Conservation (phyloP, 2,329 filamentous ascomycete genomes). For the Neonectria coccinea region DNA sequence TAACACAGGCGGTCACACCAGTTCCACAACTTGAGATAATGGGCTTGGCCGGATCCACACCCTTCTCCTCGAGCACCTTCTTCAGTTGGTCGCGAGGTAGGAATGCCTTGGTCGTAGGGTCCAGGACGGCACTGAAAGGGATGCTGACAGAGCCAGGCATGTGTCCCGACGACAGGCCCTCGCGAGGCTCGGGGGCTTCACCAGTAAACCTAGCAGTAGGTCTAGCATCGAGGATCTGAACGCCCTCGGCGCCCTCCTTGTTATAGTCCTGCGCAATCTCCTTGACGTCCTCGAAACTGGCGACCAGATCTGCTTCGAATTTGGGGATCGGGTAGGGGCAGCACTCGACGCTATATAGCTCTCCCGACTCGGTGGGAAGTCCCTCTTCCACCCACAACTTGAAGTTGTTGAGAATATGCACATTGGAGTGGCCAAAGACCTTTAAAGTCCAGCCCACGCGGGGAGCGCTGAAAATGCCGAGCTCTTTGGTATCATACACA, state of each 20-base stretch:
- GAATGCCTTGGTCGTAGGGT: constrained; percentile 84
- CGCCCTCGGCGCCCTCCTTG: constrained; percentile 84
- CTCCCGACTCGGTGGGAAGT: constrained; percentile 83
- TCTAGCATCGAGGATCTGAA: constrained; percentile 91
- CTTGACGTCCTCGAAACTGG: constrained; percentile 84
- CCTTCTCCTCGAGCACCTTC: constrained; percentile 82
- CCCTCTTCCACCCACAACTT: constrained; percentile 90
- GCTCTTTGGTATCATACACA: constrained; percentile 91
- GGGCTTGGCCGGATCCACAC: constrained; percentile 81
- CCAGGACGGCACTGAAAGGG: constrained; percentile 82
- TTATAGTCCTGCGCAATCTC: constrained; percentile 80
- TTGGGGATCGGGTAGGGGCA: constrained; percentile 73
- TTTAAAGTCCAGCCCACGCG: constrained; percentile 93
- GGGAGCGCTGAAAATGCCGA: constrained; percentile 94
- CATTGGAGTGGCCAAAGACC: constrained; percentile 87
- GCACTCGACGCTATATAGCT: constrained; percentile 75
- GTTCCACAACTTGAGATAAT: constrained; percentile 93
- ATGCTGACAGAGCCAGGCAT: constrained; percentile 89
- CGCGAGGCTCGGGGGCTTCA: constrained; percentile 84
- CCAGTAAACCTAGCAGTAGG: constrained; percentile 84
- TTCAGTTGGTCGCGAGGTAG: constrained; percentile 77
- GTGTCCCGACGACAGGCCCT: constrained; percentile 88
- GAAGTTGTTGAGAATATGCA: constrained; percentile 96
- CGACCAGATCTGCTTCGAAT: constrained; percentile 73
- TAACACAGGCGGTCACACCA: constrained; percentile 90